Base-by-base conservation (phyloP, 495 filamentous ascomycete genomes). In the Neurospora pannonica region DNA sequence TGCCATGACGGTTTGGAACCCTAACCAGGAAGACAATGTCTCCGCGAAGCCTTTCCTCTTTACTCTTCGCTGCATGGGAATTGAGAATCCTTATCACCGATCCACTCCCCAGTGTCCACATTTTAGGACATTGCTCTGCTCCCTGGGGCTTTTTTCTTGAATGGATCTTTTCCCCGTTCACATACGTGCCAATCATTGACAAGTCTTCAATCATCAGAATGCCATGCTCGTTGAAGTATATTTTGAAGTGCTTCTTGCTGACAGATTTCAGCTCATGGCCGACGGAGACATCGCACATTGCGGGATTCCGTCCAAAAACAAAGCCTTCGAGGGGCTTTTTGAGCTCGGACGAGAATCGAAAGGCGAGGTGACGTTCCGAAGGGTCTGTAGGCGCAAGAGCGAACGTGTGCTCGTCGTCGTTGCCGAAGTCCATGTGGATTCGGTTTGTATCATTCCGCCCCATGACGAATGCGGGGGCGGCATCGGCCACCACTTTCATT, bases 161-260 rank as follows among this genome's bases (percentile, higher is more conserved):
- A 19, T 19, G 6, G 3, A 67, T 86, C 21, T 89, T 84, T 31
- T 82, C 82, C 31, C 88, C 84, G 80, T 97, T 94, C 70, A 99
- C 94, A 42, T 93, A 81, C 8, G 97, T 98, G 31, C 96, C 96
- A 76, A 97, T 98, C 0, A 94, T 97, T 0, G 96, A 98, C 71
- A 88, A 87, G 76, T 99, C 96, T 80, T 97, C 90, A 5, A 98
- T 82, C 94, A 99, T 97, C 76, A 98, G 84, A 60, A 92, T 89
- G 13, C 89, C 92, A 69, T 92, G 87, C 4, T 88, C 82, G 72
- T 93, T 98, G 71, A 97, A 82, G 78, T 91, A 97, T 72, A 99
- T 97, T 40, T 93, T 90, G 80, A 97, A 99, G 78, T 99, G 96
- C 15, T 89, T 85, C 79, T 97, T 97, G 82, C 94, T 97, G 43